Evolutionary conservation across 257 asterid species (phyloP), one percentile per base, ranked within the genome.

Genomic region (Lavandula angustifolia): DNA sequence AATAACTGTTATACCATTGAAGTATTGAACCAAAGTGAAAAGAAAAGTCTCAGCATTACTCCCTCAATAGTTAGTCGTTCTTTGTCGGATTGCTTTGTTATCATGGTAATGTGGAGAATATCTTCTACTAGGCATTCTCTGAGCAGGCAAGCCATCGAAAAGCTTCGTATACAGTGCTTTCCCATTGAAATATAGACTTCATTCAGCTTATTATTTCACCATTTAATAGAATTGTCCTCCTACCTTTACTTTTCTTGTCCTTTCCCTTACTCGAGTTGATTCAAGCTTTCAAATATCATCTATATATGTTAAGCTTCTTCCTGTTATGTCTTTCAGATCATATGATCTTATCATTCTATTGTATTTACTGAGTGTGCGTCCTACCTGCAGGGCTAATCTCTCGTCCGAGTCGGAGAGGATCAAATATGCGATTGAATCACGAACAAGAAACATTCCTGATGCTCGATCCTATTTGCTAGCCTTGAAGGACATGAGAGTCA

Each of bases 361-460:
- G 54, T 60, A 48, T 31, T 4, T 34, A 17, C 49, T 11, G 46
- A 58, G 50, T 56, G 38, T 61, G 60, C 13, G 13, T 10, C 60
- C 49, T 69, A 42, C 74, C 49, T 77, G 68, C 88, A 92, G 99
- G 85, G 97, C 96, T 43, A 81, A 74, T 78, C 82, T 94, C 74
- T 75, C 79, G 50, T 87, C 97, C 2, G 99, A 90, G 76, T 90
- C 99, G 7, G 84, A 90, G 82, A 87, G 88, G 80, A 90, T 87
- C 76, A 82, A 94, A 55, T 82, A 78, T 85, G 83, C 95, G 54
- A 87, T 90, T 72, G 85, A 84, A 37, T 61, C 89, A 68, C 78
- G 77, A 57, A 94, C 97, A 54, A 78, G 81, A 60, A 92, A 78
- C 55, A 90, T 94, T 67, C 92, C 95, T 75, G 97, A 94, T 79